Evolutionary conservation across 2,329 filamentous ascomycete genomes (phyloP), one percentile per base, ranked within the genome.

Genomic region (Knufia petricola): DNA sequence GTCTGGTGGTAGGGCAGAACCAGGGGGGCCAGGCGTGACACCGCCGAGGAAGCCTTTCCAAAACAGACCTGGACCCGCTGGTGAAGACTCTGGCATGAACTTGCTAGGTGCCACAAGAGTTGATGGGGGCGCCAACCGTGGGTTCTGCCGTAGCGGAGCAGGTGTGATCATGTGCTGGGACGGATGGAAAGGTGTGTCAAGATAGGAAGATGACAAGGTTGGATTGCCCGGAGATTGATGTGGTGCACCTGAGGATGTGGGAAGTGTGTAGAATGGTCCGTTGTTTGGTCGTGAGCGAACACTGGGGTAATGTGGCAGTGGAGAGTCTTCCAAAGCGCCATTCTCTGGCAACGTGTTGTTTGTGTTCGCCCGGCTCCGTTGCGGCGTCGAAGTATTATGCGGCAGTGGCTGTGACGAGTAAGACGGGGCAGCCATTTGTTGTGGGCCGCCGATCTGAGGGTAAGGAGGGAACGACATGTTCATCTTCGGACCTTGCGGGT

Each of bases 1-100:
- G 46, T 73, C 69, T 4, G 66, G 65, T 34, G 53, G 41, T n/a
- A 50, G 30, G 3, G 41, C 48, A 38, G 26, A 26, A 3, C 44
- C 44, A 4, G 52, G 50, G 24, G 51, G 52, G n/a, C 55, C 57
- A 20, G 57, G 57, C 23, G 57, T 59, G n/a, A 47, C 52, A 19
- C 55, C 57, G 10, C 67, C 67, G 47, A 72, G 69, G 36, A 70
- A 69, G 30, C 57, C 57, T 48, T 71, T 72, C 70, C 70, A 74
- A 57, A 73, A 74, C 37, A 72, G 69, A 26, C 55, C 53, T 24
- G 58, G 57, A 2, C 56, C 58, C 3, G 70, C 70, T 1, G 71
- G 71, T 3, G 69, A 72, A 51, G 70, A 73, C 62, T 72, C 69
- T 3, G 69, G 69, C 70, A 74, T 73, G 56, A 72, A 73, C 53